A percentile compares a stretch with the other conserved stretches of the same genome.
Conservation (phyloP, 305 asterid species). For the Fraxinus ornus region DNA sequence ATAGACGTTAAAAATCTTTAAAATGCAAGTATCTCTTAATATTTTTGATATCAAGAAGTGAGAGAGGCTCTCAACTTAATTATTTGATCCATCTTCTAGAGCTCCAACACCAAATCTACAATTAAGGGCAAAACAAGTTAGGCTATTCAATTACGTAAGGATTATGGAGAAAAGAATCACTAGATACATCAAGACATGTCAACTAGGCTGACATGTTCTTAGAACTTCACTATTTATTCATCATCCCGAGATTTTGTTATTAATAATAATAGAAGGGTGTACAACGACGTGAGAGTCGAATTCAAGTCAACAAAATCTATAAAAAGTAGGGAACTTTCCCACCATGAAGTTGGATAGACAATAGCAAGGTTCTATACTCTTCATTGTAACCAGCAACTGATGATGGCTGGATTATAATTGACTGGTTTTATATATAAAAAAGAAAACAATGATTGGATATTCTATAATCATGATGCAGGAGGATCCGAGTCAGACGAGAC, state of each 20-base stretch:
- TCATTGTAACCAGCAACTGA: neutral
- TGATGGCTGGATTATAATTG: neutral
- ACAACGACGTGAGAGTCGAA: neutral
- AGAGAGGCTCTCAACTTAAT: constrained; percentile 14
- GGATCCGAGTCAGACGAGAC: no score
- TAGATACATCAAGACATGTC: neutral
- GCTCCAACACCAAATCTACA: constrained; percentile 92
- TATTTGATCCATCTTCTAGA: constrained; percentile 36
- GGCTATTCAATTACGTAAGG: neutral
- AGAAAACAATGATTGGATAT: neutral
- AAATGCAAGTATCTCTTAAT: constrained; percentile 14
- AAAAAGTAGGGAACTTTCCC: neutral
- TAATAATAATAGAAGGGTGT: neutral
- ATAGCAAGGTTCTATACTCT: neutral
- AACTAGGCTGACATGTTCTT: neutral
- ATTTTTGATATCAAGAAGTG: constrained; percentile 10
- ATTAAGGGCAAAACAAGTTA: constrained; percentile 23
- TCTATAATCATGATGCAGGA: neutral
- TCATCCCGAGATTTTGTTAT: neutral
- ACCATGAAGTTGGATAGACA: neutral
- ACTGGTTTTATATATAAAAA: neutral
- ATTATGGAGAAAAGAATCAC: neutral
- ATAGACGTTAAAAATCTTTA: constrained; percentile 15
- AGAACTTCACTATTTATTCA: neutral
- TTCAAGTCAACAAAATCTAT: neutral